phyloP scores from a whole-genome alignment of 1,284 basidiomycete species.

The Moesziomyces globuligerus region DNA sequence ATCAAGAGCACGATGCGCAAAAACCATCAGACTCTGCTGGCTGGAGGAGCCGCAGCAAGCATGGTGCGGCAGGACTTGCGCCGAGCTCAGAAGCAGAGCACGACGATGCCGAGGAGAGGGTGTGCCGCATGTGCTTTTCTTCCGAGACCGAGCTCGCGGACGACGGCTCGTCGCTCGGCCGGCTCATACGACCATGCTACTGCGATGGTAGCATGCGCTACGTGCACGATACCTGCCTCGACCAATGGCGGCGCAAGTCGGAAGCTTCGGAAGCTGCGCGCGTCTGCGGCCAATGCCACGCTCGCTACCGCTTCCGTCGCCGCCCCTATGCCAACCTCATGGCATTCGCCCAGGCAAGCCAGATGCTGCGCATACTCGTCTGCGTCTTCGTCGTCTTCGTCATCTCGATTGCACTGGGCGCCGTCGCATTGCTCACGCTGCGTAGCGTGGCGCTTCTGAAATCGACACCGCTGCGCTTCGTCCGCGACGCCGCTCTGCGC shows the following conservation, averaged over 20 bases:
- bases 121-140: slow-evolving; percentile 46
- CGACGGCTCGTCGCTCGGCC: slow-evolving; percentile 34
- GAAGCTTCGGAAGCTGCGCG: slow-evolving; percentile 25
- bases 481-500: slow-evolving; percentile 21
- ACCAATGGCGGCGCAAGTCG: slow-evolving; percentile 37
- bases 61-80: background rate
- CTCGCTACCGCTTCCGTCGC: slow-evolving; percentile 35
- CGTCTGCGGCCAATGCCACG: slow-evolving; percentile 37
- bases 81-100: background rate
- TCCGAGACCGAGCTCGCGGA: slow-evolving; percentile 35
- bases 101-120: slow-evolving; percentile 25
- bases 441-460: slow-evolving; percentile 14
- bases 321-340: slow-evolving; percentile 20
- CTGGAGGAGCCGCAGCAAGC: background rate
- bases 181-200: slow-evolving; percentile 38
- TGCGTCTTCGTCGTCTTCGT: slow-evolving; percentile 21
- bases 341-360: slow-evolving; percentile 38
- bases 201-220: slow-evolving; percentile 49
- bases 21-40: background rate
- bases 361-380: slow-evolving; percentile 34
- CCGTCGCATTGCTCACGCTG: slow-evolving; percentile 9
- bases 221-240: slow-evolving; percentile 40
- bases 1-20: background rate
- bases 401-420: slow-evolving; percentile 17
- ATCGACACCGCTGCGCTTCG: slow-evolving; percentile 21